Base-by-base conservation (phyloP, 441 rosid species). In the Populus tomentosa region DNA sequence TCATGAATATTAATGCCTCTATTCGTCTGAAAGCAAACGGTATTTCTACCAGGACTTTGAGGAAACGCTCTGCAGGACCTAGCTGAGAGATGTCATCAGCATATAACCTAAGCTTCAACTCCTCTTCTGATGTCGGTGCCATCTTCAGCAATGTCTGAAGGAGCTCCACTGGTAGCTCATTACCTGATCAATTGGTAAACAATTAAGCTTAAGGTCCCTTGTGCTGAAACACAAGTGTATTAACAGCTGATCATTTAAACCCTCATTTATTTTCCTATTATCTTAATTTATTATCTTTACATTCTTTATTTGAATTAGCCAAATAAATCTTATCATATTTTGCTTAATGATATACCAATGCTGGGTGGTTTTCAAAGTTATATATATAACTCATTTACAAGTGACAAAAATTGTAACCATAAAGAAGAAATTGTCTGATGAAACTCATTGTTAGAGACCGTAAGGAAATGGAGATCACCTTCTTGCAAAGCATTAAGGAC, bases 61-160 rank as follows among this genome's bases (percentile, higher is more conserved):
- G 85, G 86, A 96, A 94, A 73, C 97, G 90, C 86, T 96, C 99
- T 61, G 99, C 99, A 2, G 96, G 85, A 66, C 98, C 98, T 24
- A 96, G 91, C 78, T 78, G 91, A 85, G 94, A 79, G 77, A 91
- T 42, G 70, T 91, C 94, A 28, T 97, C 97, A 32, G 75, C 77
- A 71, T 81, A 96, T 83, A 96, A 74, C 81, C 98, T 89, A 71
- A 96, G 96, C 87, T 94, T 92, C 85, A 94, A 85, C 83, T 96
- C 99, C 85, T 96, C 99, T 63, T 91, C 97, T 11, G 87, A 28
- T 77, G 96, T 89, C 53, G 98, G 98, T 77, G 95, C 94, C 97
- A 96, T 92, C 88, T 91, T 96, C 81, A 91, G 83, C 76, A 96
- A 86, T 64, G 94, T 90, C 81, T 92, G 93, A 50, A 94, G 82